A percentile compares a stretch with the other conserved stretches of the same genome.
phyloP scores from a whole-genome alignment of 2,329 filamentous ascomycete species.

The Talaromyces atroroseus region DNA sequence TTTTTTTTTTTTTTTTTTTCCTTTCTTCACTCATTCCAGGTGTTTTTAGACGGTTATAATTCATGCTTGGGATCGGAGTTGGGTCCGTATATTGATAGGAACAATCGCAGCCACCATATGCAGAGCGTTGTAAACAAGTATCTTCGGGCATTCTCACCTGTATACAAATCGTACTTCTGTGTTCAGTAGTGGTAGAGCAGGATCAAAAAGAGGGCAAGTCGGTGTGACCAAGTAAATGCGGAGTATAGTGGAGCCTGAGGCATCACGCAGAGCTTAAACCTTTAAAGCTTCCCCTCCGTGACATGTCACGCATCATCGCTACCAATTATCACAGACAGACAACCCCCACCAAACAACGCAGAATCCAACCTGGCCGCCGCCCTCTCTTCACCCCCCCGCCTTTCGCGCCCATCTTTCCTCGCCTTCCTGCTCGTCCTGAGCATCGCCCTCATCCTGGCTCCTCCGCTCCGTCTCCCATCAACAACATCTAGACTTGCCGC shows the following conservation, averaged over 20 bases:
- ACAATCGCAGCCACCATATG: background rate
- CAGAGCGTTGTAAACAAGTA: too few relatives aligned
- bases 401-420: conserved; percentile 18
- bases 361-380: conserved; percentile 7
- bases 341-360: background rate
- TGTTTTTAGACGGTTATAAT: conserved; percentile 5
- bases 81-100: background rate
- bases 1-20: too few relatives aligned
- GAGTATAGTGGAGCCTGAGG: background rate
- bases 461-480: conserved; percentile 35
- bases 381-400: background rate
- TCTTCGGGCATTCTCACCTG: too few relatives aligned
- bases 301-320: background rate
- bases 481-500: conserved; percentile 36
- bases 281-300: background rate
- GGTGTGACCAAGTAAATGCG: background rate
- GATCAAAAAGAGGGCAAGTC: too few relatives aligned
- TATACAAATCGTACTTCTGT: background rate
- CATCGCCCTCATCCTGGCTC: conserved; percentile 44
- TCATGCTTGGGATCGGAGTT: background rate
- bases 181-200: too few relatives aligned
- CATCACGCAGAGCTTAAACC: background rate
- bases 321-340: background rate
- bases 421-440: conserved; percentile 28
- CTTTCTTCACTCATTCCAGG: background rate